Evolutionary conservation across 345 rosid genomes (phyloP), one percentile per base, ranked within the genome.

Genomic region (Syzygium oleosum): DNA sequence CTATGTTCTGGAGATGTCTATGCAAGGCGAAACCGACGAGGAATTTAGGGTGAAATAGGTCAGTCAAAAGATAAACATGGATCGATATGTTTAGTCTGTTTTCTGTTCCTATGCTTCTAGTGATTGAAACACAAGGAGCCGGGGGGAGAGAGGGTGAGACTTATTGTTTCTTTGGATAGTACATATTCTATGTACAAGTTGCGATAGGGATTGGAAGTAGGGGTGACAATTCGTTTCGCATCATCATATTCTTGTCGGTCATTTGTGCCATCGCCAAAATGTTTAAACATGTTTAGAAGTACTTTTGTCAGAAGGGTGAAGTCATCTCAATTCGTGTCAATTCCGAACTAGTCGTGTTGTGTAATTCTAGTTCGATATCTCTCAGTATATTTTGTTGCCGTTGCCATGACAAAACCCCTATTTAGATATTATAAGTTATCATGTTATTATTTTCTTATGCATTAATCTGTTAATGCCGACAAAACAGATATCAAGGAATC

Each of bases 401-500:
- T 46, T 38, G 80, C 80, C 49, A 34, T 73, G 49, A 73, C 80
- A 34, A 73, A 73, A 34, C 80, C 10, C 49, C 7, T 34, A 9
- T 12, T 73, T 34, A 73, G 65, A 53, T 29, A 56, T 29, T n/a
- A n/a, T 59, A 8, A 51, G 78, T 38, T 51, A 52, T 84, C 2
- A 17, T 31, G 12, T 11, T 29, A 86, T 61, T 41, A 22, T 87
- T 58, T 25, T 49, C 55, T 84, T 85, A 52, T 88, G 88, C 29
- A 73, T 77, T 43, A 51, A 34, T 65, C 2, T 27, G 80, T 79
- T 83, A 68, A 29, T 85, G 58, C 53, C 88, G 38, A 61, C 56
- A 88, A 90, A 52, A 25, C 96, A 97, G 99, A 90, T 96, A 92
- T 90, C 99, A 97, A 90, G 95, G 98, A 89, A 92, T 94, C 85